A percentile compares a stretch with the other conserved stretches of the same genome.
Conservation (phyloP, 2,329 filamentous ascomycete species). For the Talaromyces piceae region DNA sequence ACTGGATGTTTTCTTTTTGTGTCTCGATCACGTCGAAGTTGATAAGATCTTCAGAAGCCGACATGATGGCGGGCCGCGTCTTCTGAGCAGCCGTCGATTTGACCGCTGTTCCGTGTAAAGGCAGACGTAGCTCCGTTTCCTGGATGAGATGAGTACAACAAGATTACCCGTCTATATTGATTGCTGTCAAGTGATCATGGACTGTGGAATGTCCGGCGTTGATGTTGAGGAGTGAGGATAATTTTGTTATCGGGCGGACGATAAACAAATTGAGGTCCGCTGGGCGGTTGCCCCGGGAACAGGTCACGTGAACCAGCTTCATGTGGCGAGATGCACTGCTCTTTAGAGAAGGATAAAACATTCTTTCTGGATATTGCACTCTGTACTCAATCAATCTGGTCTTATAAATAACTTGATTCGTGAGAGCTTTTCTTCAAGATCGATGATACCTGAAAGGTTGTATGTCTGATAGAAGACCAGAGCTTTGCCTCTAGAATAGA, state of each 20-base stretch:
- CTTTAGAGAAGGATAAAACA: background rate
- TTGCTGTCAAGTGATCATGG: too few species aligned
- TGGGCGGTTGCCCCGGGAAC: slow-evolving; percentile 24
- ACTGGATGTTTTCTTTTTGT: slow-evolving; percentile 97
- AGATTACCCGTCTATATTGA: background rate
- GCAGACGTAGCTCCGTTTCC: background rate
- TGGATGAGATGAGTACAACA: background rate
- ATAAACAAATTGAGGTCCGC: slow-evolving; percentile 25
- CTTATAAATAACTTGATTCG: too few species aligned
- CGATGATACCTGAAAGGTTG: too few species aligned
- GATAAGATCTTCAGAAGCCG: slow-evolving; percentile 37
- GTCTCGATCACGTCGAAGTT: slow-evolving; percentile 88
- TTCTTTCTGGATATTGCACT: too few species aligned
- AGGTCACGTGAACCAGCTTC: slow-evolving; percentile 19
- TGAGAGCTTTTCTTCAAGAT: too few species aligned
- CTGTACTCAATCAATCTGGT: too few species aligned
- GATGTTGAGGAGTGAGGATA: background rate
- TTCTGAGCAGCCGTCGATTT: background rate
- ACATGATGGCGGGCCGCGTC: slow-evolving; percentile 30
- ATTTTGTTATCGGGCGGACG: slow-evolving; percentile 8
- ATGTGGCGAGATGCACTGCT: background rate
- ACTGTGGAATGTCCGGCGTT: background rate
- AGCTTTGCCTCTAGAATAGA: too few species aligned
- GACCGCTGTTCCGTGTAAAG: background rate
- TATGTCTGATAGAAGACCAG: too few species aligned